Evolutionary conservation across 1,284 basidiomycete genomes (phyloP), one percentile per base, ranked within the genome.

Genomic region (Microbotryum lychnidis-dioicae): DNA sequence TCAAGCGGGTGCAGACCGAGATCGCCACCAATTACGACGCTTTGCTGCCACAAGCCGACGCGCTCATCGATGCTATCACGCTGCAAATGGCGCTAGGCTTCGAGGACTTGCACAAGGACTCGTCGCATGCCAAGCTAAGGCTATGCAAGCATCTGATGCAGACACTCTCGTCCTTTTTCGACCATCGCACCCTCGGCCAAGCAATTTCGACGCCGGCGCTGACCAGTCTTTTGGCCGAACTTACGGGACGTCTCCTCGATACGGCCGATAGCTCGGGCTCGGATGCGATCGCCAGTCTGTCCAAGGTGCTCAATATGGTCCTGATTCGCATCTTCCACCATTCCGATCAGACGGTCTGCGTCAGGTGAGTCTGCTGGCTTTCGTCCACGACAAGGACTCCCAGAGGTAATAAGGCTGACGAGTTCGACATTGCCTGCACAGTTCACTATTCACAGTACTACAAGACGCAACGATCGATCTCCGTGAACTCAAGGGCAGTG

Each of bases 271-370:
- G 73, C 71, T 45, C 70, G 27, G 67, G 59, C 18, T 68, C 71
- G 67, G 57, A 73, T 59, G 60, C 74, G 25, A 74, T 73, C 21
- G 69, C 75, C 48, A 73, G 73, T 75, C 74, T 96, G 69, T 92
- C 92, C 23, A 85, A 91, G 62, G 97, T 96, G 76, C 91, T 98
- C 76, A 98, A 98, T 76, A 94, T 97, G 86, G 93, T 98, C 62
- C 88, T 98, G 62, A 80, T 98, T 58, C 85, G 93, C 33, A 77
- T 94, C 57, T 94, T 99, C 76, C 87, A 91, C 42, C 92, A 91
- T 18, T 89, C 89, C 37, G 82, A 91, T 68, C 82, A 89, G 63
- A 92, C 94, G 81, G 85, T 89, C 0, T 87, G 97, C 55, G 96
- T 97, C 78, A 83, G 89, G 87, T 91, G 69, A 71, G 85, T 75